Evolutionary conservation across 192 early-diverging fungal species (phyloP).

Genomic region (Coemansia furcata): DNA sequence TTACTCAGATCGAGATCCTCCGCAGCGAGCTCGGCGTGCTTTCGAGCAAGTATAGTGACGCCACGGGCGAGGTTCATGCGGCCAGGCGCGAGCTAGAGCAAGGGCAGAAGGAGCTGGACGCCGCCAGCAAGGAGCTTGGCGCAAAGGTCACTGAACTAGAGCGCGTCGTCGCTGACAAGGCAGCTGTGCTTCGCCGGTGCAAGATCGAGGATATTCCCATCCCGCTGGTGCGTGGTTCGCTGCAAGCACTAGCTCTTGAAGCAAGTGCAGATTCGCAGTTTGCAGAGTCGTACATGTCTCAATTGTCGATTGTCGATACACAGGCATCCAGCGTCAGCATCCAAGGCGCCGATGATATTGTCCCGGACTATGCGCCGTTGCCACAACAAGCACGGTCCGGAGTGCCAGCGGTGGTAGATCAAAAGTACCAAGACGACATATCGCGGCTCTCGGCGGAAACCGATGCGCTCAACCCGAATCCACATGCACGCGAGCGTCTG

Average conservation of each 20-base stretch:
- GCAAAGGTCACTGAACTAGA: conserved; percentile 66
- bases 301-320: conserved; percentile 46
- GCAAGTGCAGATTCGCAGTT: conserved; percentile 48
- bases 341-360: conserved; percentile 29
- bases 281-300: conserved; percentile 41
- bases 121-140: conserved; percentile 39
- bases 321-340: conserved; percentile 31
- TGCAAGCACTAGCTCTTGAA: conserved; percentile 73
- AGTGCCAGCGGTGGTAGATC: conserved; percentile 24
- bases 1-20: conserved; percentile 46
- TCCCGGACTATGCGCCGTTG: conserved; percentile 33
- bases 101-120: conserved; percentile 58
- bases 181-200: conserved; percentile 80
- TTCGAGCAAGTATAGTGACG: conserved; percentile 55
- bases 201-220: conserved; percentile 93
- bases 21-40: conserved; percentile 54
- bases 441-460: conserved; percentile 52
- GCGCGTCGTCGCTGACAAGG: conserved; percentile 68
- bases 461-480: conserved; percentile 87
- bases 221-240: conserved; percentile 69
- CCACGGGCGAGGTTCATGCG: conserved; percentile 57
- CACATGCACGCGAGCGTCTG: conserved; percentile 83
- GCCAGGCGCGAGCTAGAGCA: conserved; percentile 70
- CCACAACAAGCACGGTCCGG: conserved; percentile 28
- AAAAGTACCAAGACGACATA: conserved; percentile 32